These are phyloP conservation scores for Pseudogymnoascus sp. DNA, from an alignment of 2,329 filamentous ascomycete species.

Conservation along the genomic window DNA sequence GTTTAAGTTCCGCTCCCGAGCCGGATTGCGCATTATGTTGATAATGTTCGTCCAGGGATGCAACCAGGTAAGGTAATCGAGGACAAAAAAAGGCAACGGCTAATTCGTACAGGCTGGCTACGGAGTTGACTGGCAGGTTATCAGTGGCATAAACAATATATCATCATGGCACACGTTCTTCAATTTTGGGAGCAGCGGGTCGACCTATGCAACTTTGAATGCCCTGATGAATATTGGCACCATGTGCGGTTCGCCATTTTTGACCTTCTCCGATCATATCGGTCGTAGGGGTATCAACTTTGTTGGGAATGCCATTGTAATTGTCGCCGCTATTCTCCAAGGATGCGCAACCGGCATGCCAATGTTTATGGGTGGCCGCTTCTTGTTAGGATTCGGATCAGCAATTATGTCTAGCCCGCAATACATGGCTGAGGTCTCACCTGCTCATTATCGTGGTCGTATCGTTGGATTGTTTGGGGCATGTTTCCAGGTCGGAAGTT, in stretches of 20 bases:
- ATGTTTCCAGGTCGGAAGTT: constrained; percentile 37
- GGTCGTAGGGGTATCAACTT: constrained; percentile 43
- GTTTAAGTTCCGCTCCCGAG: constrained; percentile 33
- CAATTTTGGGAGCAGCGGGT: constrained; percentile 33
- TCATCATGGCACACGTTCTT: constrained; percentile 37
- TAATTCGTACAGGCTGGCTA: constrained; percentile 30
- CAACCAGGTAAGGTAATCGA: constrained; percentile 29
- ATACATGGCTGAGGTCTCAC: constrained; percentile 27
- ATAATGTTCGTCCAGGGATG: constrained; percentile 40
- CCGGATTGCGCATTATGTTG: constrained; percentile 33
- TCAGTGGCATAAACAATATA: constrained; percentile 38
- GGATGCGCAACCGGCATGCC: constrained; percentile 17
- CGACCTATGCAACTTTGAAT: constrained; percentile 33
- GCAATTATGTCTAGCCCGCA: constrained; percentile 20
- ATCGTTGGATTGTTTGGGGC: constrained; percentile 41
- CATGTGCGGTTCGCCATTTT: constrained; percentile 40
- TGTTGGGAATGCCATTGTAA: constrained; percentile 36
- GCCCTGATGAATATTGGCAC: constrained; percentile 40
- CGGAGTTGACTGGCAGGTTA: constrained; percentile 43
- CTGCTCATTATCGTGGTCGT: constrained; percentile 28
- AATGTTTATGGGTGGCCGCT: constrained; percentile 22
- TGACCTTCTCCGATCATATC: constrained; percentile 42
- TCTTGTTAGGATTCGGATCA: constrained; percentile 22
- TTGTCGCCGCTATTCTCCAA: constrained; percentile 32
- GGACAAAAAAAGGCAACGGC: constrained; percentile 11